Evolutionary conservation across 768 basidiomycete genomes (phyloP), one percentile per base, ranked within the genome.

Genomic region (Erythrobasidium yunnanense): DNA sequence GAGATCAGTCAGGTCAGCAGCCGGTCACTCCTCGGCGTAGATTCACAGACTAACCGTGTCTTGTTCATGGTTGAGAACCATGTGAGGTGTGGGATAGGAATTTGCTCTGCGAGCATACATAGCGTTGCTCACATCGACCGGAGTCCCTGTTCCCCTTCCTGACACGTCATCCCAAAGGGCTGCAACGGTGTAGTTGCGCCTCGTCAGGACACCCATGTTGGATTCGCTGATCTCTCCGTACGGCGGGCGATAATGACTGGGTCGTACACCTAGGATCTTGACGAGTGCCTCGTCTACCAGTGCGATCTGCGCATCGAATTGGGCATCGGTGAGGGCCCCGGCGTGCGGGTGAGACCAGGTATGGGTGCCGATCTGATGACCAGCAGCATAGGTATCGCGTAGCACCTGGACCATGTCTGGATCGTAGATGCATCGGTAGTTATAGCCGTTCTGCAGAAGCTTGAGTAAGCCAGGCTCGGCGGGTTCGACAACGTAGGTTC

Each of bases 191-290:
- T 73, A 73, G 7, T 71, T 71, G 0, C 71, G 50, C 8, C 53
- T 4, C 25, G 56, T 11, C 15, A 72, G 50, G 13, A 72, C 58
- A 4, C 55, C 22, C 1, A 72, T 29, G 8, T 50, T 34, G 0
- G 50, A 50, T 0, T 34, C 13, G 58, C 50, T 54, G 65, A 34
- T 47, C 2, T 42, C 50, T 0, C 73, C 73, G 52, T 71, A 73
- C 0, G 73, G 73, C 17, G 70, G 56, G 5, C 73, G 68, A 71
- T 71, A 72, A 56, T 66, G 49, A 6, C 63, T 51, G 33, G 71
- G 73, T 38, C 68, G 66, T 55, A 72, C 23, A 4, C 70, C 70
- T 42, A 73, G 55, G 52, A 72, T 73, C 68, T 72, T 73, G 65
- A 50, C 58, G 1, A 72, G 42, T 0, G 73, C 71, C 1, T 56